A percentile compares a stretch with the other conserved stretches of the same genome.
These are phyloP conservation scores for Coniochaeta sp. DNA, from an alignment of 2,329 filamentous ascomycete species.

Conservation along the genomic window DNA sequence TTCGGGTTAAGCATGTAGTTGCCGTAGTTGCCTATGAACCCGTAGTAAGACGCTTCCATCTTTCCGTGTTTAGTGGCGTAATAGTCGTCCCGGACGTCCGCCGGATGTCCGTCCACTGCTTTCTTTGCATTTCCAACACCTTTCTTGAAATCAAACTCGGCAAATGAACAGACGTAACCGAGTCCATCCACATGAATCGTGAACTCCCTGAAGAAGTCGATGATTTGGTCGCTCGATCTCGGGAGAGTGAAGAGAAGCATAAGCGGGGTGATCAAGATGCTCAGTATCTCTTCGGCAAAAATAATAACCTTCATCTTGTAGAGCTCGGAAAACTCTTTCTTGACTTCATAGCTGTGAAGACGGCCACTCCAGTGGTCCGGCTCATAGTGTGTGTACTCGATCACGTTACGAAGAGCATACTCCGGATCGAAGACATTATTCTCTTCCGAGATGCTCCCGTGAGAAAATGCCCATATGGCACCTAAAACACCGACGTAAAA, in stretches of 20 bases:
- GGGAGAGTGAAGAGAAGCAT: slow-evolving; percentile 82
- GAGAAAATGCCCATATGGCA: slow-evolving; percentile 73
- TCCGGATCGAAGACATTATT: slow-evolving; percentile 87
- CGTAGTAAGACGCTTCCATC: slow-evolving; percentile 95
- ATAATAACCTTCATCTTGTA: slow-evolving; percentile 92
- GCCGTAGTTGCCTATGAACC: slow-evolving; percentile 88
- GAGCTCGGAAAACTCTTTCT: slow-evolving; percentile 78
- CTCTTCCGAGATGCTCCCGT: slow-evolving; percentile 80
- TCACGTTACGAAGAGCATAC: slow-evolving; percentile 79
- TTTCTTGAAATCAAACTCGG: slow-evolving; percentile 94
- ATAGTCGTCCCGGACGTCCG: slow-evolving; percentile 82
- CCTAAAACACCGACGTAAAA: slow-evolving; percentile 85
- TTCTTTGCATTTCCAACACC: slow-evolving; percentile 44
- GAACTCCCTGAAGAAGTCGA: slow-evolving; percentile 97
- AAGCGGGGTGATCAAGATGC: slow-evolving; percentile 86
- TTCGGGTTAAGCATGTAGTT: slow-evolving; percentile 73
- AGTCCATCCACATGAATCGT: slow-evolving; percentile 95
- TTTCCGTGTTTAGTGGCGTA: slow-evolving; percentile 94
- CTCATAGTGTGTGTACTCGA: slow-evolving; percentile 87
- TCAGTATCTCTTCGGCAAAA: slow-evolving; percentile 85
- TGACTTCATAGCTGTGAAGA: slow-evolving; percentile 91
- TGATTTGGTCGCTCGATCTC: slow-evolving; percentile 81
- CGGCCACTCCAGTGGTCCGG: slow-evolving; percentile 82
- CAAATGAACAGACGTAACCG: slow-evolving; percentile 94
- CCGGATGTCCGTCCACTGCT: slow-evolving; percentile 19